Evolutionary conservation across 768 basidiomycete genomes (phyloP), one percentile per base, ranked within the genome.

Genomic region (Hericium alpestre): DNA sequence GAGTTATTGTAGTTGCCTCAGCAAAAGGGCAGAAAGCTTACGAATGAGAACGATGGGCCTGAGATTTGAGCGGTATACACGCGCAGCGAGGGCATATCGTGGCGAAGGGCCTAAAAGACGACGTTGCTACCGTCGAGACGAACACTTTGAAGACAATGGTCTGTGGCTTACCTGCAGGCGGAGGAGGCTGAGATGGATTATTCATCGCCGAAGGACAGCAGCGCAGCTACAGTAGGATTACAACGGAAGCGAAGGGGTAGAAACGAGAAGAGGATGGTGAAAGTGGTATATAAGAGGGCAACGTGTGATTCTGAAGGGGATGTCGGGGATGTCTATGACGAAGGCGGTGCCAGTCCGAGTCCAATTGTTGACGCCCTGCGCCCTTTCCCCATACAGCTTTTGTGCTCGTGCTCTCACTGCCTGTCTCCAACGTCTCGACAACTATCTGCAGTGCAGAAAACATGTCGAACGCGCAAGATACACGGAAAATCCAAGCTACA

Each of bases 61-160:
- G 58, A 89, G 65, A 65, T 74, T 87, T 54, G 74, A 70, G 58
- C 68, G 71, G 61, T 84, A 87, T 25, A 81, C 65, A 60, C 79
- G 76, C 40, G 74, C 74, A 16, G 80, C 76, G 65, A 81, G 80
- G n/a, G 76, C 75, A 70, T 83, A 86, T 1, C 79, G 71, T 3
- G 83, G 82, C 20, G 80, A 74, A 18, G 50, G 53, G 51, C 58
- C 69, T 57, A 46, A 16, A 8, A 46, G 8, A n/a, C 1, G 43
- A 8, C 4, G 5, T n/a, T n/a, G n/a, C 16, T n/a, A 46, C 43
- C 20, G 7, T 20, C 20, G n/a, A 12, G 25, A 25, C 25, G 25
- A 4, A 5, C 25, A 25, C 25, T 16, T 43, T 7, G 6, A 43
- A 43, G 15, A 43, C 41, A 43, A 43, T 43, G 18, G 13, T 18